Percentiles rank a stretch among this genome's conserved stretches.
These are phyloP conservation scores for Fusarium sp. DNA, from an alignment of 2,329 filamentous ascomycete genomes.

Conservation along the genomic window DNA sequence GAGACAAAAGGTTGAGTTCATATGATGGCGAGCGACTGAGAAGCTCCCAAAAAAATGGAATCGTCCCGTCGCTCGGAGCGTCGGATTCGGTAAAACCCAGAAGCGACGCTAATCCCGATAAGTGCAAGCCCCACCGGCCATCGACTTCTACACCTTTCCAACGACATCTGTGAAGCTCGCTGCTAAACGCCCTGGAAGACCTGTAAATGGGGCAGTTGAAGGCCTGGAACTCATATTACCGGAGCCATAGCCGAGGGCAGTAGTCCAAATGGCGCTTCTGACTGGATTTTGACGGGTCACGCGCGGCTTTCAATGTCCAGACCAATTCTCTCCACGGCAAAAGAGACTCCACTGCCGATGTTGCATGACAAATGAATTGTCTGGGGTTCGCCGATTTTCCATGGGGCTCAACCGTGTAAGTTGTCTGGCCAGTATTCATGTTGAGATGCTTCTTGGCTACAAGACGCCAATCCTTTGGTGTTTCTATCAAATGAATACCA, in stretches of 20 bases:
- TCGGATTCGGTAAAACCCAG: constrained; percentile 56
- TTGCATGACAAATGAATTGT: constrained; percentile 44
- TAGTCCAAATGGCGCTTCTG: constrained; percentile 3
- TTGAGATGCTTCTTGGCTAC: not conserved
- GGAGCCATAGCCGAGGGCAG: constrained; percentile 42
- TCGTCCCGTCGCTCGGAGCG: constrained; percentile 51
- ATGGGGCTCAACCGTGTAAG: constrained; percentile 20
- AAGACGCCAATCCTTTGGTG: not conserved
- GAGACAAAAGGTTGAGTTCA: constrained; percentile 40
- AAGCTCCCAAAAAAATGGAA: constrained; percentile 55
- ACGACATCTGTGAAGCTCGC: constrained; percentile 48
- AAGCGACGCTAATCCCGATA: constrained; percentile 48
- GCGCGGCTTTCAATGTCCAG: constrained; percentile 41
- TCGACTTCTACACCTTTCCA: constrained; percentile 55
- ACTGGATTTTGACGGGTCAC: constrained; percentile 38
- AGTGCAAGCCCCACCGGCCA: constrained; percentile 47
- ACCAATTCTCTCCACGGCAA: constrained; percentile 12
- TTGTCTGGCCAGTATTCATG: not conserved
- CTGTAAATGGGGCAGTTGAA: constrained; percentile 9
- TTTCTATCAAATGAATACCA: not conserved
- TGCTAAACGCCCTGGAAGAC: constrained; percentile 27
- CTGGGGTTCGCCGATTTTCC: constrained; percentile 41
- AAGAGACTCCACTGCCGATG: constrained; percentile 26
- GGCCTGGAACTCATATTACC: constrained; percentile 39
- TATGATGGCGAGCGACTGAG: constrained; percentile 47